Percentiles rank a stretch among this genome's conserved stretches.
phyloP scores from a whole-genome alignment of 2,329 filamentous ascomycete genomes.

The Fusarium drepaniforme region DNA sequence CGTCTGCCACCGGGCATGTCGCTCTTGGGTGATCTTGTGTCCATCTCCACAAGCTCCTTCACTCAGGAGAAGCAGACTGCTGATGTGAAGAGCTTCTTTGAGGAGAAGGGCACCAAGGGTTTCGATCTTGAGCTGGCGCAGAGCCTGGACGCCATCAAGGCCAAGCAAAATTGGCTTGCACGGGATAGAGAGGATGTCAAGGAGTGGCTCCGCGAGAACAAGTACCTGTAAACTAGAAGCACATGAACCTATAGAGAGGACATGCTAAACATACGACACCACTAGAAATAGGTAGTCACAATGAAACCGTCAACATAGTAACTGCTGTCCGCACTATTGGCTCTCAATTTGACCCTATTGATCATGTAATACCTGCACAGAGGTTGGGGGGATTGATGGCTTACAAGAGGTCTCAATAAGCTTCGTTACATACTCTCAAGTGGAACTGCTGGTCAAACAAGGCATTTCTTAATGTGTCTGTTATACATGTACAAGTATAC shows the following conservation, averaged over 20 bases:
- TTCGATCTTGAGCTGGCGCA: slow-evolving; percentile 93
- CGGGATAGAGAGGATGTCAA: slow-evolving; percentile 78
- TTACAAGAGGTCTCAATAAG: not conserved
- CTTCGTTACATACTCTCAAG: not conserved
- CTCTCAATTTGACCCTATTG: not conserved
- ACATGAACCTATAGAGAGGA: slow-evolving; percentile 1
- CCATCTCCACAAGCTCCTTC: slow-evolving; percentile 85
- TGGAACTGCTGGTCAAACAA: not conserved
- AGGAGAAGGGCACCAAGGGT: slow-evolving; percentile 81
- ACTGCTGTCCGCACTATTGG: too few relatives aligned
- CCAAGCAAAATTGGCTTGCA: slow-evolving; percentile 73
- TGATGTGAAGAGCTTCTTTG: slow-evolving; percentile 85
- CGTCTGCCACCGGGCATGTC: slow-evolving; percentile 87
- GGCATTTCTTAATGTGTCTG: slow-evolving; percentile 42
- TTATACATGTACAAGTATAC: slow-evolving; percentile 50
- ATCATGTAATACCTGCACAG: not conserved
- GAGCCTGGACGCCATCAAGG: slow-evolving; percentile 84
- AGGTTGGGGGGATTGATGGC: not conserved
- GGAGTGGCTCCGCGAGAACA: slow-evolving; percentile 60
- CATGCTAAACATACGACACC: not conserved
- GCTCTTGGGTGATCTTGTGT: slow-evolving; percentile 87
- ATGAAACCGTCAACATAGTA: not conserved
- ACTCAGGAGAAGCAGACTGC: slow-evolving; percentile 80
- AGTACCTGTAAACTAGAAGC: slow-evolving; percentile 40
- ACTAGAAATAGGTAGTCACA: not conserved